These are phyloP conservation scores for Fraxinus ornus DNA, from an alignment of 305 asterid species.

Conservation along the genomic window DNA sequence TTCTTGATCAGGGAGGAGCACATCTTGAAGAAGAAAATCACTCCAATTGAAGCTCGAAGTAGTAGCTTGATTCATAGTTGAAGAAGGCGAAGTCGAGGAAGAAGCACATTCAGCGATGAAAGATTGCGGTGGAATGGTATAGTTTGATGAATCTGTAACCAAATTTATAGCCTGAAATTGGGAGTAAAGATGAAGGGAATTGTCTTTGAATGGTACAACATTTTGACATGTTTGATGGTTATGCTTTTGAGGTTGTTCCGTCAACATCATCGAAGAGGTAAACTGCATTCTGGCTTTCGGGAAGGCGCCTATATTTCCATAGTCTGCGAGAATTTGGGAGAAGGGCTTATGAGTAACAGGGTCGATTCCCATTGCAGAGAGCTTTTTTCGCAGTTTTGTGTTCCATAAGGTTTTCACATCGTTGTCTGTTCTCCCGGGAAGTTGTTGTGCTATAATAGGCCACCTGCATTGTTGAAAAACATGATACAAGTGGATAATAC, in stretches of 20 bases:
- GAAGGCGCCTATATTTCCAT: slow-evolving; percentile 77
- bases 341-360: slow-evolving; percentile 92
- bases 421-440: slow-evolving; percentile 66
- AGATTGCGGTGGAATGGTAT: neutral
- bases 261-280: slow-evolving; percentile 35
- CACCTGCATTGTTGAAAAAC: slow-evolving; percentile 46
- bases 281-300: slow-evolving; percentile 49
- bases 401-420: slow-evolving; percentile 82
- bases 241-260: slow-evolving; percentile 26
- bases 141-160: slow-evolving; percentile 45
- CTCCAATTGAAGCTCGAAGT: slow-evolving; percentile 61
- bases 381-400: slow-evolving; percentile 75
- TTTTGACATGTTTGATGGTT: slow-evolving; percentile 15
- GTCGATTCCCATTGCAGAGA: slow-evolving; percentile 87
- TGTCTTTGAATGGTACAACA: slow-evolving; percentile 7
- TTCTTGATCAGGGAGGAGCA: slow-evolving; percentile 30
- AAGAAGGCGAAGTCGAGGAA: slow-evolving; percentile 33
- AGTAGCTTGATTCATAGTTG: slow-evolving; percentile 30
- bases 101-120: slow-evolving; percentile 25
- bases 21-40: slow-evolving; percentile 74
- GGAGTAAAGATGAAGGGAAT: slow-evolving; percentile 48
- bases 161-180: slow-evolving; percentile 65
- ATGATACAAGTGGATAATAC: neutral
- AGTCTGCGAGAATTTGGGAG: slow-evolving; percentile 83
- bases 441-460: slow-evolving; percentile 80